A percentile compares a stretch with the other conserved stretches of the same genome.
Evolutionary conservation across 2,329 filamentous ascomycete species (phyloP).

Genomic region (Colletotrichum incanum): DNA sequence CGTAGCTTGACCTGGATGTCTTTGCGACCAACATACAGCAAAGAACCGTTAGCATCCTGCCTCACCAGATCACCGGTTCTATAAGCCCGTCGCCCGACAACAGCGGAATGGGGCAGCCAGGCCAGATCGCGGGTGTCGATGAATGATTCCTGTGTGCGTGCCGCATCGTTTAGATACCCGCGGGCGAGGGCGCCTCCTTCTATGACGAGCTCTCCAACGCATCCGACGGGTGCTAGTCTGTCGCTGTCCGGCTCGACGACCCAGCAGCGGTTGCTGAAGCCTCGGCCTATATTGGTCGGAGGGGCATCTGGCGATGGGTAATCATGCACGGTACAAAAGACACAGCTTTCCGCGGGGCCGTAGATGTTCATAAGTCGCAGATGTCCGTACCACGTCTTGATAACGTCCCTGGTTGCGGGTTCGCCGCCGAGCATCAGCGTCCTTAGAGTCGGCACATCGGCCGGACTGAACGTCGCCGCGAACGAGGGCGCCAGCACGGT

Average conservation of each 20-base stretch:
- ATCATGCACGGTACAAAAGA: constrained; percentile 32
- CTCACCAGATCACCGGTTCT: constrained; percentile 60
- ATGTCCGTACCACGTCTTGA: constrained; percentile 21
- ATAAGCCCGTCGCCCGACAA: constrained; percentile 52
- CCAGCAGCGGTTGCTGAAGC: constrained; percentile 43
- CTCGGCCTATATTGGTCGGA: constrained; percentile 44
- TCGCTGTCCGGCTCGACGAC: constrained; percentile 42
- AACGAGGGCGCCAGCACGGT: constrained; percentile 37
- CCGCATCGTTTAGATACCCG: constrained; percentile 38
- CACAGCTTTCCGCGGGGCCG: constrained; percentile 25
- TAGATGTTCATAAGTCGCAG: constrained; percentile 23
- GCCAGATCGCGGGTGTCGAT: background rate
- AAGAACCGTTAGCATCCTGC: constrained; percentile 29
- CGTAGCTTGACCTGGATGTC: constrained; percentile 52
- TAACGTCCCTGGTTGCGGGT: constrained; percentile 13
- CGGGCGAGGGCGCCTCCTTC: constrained; percentile 31
- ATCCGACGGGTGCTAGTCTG: constrained; percentile 43
- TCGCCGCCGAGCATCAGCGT: constrained; percentile 23
- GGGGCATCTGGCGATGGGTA: background rate
- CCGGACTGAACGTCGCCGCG: constrained; percentile 22
- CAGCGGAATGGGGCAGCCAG: background rate
- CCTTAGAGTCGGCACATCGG: background rate
- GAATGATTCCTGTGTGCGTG: constrained; percentile 46
- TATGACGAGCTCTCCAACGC: constrained; percentile 35
- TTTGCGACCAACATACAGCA: constrained; percentile 48